phyloP scores from a whole-genome alignment of 805 yeast genomes.

The Kuraishia cidri region DNA sequence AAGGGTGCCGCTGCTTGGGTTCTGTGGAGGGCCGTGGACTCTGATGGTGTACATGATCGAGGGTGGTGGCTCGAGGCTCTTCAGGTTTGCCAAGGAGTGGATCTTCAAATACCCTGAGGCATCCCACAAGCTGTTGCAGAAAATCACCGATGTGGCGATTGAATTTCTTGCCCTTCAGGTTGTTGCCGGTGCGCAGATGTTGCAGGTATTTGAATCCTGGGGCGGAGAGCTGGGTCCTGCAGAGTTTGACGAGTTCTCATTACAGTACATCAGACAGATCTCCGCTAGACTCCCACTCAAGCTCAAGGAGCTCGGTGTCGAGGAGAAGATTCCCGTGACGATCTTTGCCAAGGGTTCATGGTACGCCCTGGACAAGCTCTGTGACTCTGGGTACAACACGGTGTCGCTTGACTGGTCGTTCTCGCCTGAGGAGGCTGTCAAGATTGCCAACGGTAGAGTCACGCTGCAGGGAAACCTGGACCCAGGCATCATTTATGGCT shows the following conservation, averaged over 20 bases:
- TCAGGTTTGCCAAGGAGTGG: conserved; percentile 90
- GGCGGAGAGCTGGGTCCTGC: conserved; percentile 92
- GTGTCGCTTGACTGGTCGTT: conserved; percentile 93
- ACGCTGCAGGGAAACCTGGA: conserved; percentile 92
- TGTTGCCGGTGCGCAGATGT: conserved; percentile 95
- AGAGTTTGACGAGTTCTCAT: conserved; percentile 81
- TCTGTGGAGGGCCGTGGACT: conserved; percentile 98
- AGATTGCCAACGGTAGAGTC: conserved; percentile 64
- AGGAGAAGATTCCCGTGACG: conserved; percentile 73
- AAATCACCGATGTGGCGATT: conserved; percentile 78
- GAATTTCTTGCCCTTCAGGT: conserved; percentile 94
- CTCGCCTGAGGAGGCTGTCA: conserved; percentile 78
- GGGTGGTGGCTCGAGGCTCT: conserved; percentile 92
- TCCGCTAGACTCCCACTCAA: conserved; percentile 58
- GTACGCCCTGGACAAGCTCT: conserved; percentile 86
- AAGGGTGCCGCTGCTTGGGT: conserved; percentile 89
- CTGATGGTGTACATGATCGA: conserved; percentile 94
- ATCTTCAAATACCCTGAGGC: conserved; percentile 70
- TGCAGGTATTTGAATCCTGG: conserved; percentile 96
- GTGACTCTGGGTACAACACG: conserved; percentile 72
- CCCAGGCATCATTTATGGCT: conserved; percentile 91
- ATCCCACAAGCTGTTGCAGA: conserved; percentile 62
- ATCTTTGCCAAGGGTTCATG: conserved; percentile 95
- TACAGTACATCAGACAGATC: conserved; percentile 81
- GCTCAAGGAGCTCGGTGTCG: conserved; percentile 61